These are phyloP conservation scores for Tricholoma furcatifolium DNA, from an alignment of 768 basidiomycete species.

Conservation along the genomic window DNA sequence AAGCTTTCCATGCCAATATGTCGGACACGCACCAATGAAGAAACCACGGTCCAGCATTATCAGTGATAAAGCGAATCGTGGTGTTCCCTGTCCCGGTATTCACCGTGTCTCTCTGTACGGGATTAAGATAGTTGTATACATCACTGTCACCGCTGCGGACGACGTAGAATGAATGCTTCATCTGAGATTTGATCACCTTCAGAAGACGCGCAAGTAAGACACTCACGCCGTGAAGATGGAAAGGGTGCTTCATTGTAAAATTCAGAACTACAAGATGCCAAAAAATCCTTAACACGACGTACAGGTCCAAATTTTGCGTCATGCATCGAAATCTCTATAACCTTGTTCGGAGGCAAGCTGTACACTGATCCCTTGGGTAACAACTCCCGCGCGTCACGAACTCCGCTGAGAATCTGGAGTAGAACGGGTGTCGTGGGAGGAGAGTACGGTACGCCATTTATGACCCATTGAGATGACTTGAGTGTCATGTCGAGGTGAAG, in stretches of 20 bases:
- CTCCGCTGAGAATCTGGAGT: slow-evolving; percentile 44
- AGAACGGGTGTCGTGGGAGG: slow-evolving; percentile 41
- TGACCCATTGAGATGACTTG: slow-evolving; percentile 18
- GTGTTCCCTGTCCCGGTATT: slow-evolving; percentile 36
- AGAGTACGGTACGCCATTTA: slow-evolving; percentile 29
- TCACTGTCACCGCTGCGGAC: slow-evolving; percentile 30
- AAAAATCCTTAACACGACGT: slow-evolving; percentile 11
- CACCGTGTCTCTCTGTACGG: slow-evolving; percentile 35
- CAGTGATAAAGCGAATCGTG: slow-evolving; percentile 40
- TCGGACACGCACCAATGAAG: slow-evolving; percentile 23
- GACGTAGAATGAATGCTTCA: slow-evolving; percentile 36
- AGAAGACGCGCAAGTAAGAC: not conserved
- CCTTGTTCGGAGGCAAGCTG: slow-evolving; percentile 35
- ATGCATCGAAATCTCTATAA: slow-evolving; percentile 41
- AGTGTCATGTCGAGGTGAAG: slow-evolving; percentile 15
- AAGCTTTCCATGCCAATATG: not conserved
- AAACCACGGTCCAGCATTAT: slow-evolving; percentile 14
- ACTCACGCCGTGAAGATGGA: slow-evolving; percentile 30
- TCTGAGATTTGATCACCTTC: not conserved
- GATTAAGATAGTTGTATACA: slow-evolving; percentile 41
- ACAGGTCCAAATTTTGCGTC: slow-evolving; percentile 30
- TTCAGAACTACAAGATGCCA: not conserved
- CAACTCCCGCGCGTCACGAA: slow-evolving; percentile 33
- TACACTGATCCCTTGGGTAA: slow-evolving; percentile 39
- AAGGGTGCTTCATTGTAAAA: slow-evolving; percentile 18